Conservation (phyloP, 108 stramenopile species). For the Chaetoceros muelleri region DNA sequence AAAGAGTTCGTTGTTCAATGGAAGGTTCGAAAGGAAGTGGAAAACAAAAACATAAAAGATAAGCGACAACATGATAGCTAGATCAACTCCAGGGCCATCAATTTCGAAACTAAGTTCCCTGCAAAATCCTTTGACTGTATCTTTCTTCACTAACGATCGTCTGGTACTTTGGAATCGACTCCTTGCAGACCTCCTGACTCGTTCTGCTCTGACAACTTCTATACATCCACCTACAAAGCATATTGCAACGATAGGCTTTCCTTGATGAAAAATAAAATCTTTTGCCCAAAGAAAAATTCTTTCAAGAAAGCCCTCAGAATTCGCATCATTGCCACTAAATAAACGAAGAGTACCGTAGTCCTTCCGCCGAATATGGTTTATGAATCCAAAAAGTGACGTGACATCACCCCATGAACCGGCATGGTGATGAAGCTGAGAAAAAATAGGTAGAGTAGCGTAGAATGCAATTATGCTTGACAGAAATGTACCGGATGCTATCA, state of each 20-base stretch:
- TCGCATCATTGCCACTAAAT: conserved; percentile 28
- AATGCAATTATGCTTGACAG: conserved; percentile 28
- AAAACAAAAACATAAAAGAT: conserved; percentile 57
- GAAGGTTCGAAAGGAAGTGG: conserved; percentile 59
- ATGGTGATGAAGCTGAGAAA: conserved; percentile 19
- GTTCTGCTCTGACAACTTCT: too few species aligned
- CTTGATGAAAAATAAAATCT: conserved; percentile 16
- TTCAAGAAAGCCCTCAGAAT: conserved; percentile 18
- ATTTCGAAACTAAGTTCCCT: neutral
- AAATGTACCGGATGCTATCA: too few species aligned
- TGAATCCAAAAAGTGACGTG: conserved; percentile 25
- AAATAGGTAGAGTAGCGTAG: conserved; percentile 44
- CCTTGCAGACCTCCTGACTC: too few species aligned
- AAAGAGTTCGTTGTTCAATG: conserved; percentile 45
- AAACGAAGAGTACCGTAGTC: conserved; percentile 74
- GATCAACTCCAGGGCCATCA: conserved; percentile 2
- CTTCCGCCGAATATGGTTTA: conserved; percentile 48
- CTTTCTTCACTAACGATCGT: too few species aligned
- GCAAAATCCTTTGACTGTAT: conserved; percentile 1
- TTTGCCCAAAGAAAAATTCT: conserved; percentile 16
- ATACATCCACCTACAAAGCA: conserved; percentile 15
- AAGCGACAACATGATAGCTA: conserved; percentile 14
- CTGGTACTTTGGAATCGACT: too few species aligned
- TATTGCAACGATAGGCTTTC: conserved; percentile 3
- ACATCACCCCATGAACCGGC: conserved; percentile 75